A percentile compares a stretch with the other conserved stretches of the same genome.
phyloP scores from a whole-genome alignment of 371 early-diverging fungal species.

The Rhizopus microsporus region DNA sequence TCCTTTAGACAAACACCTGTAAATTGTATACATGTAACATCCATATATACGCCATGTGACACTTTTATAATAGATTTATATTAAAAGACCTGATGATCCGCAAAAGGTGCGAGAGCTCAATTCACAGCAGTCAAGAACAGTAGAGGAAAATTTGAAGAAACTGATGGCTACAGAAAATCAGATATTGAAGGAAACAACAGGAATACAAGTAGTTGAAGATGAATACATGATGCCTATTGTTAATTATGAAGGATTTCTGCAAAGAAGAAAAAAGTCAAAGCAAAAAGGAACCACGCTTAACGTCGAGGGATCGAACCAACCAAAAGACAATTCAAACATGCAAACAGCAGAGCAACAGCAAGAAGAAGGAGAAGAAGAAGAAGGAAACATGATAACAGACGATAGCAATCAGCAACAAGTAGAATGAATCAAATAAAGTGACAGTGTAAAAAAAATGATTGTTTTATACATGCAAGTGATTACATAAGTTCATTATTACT shows the following conservation, averaged over 20 bases:
- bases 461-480: too few relatives aligned
- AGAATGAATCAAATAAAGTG: too few relatives aligned
- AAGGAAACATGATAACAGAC: neutral
- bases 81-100: conserved; percentile 59
- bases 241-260: conserved; percentile 53
- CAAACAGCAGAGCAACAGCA: neutral
- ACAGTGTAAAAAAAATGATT: too few relatives aligned
- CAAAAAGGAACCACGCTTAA: conserved; percentile 27
- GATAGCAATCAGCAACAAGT: too few relatives aligned
- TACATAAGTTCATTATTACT: too few relatives aligned
- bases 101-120: conserved; percentile 63
- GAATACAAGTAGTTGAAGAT: conserved; percentile 19
- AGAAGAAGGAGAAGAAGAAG: neutral
- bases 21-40: conserved; percentile 14
- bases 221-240: conserved; percentile 49
- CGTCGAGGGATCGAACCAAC: conserved; percentile 23
- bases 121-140: conserved; percentile 64
- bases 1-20: conserved; percentile 66
- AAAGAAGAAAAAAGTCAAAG: conserved; percentile 46
- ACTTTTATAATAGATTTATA: conserved; percentile 47
- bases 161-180: conserved; percentile 60
- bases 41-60: neutral
- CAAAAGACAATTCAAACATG: neutral
- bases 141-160: conserved; percentile 62
- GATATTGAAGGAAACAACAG: conserved; percentile 39